Evolutionary conservation across 1,284 basidiomycete species (phyloP).

Genomic region (Tremellales sp.): DNA sequence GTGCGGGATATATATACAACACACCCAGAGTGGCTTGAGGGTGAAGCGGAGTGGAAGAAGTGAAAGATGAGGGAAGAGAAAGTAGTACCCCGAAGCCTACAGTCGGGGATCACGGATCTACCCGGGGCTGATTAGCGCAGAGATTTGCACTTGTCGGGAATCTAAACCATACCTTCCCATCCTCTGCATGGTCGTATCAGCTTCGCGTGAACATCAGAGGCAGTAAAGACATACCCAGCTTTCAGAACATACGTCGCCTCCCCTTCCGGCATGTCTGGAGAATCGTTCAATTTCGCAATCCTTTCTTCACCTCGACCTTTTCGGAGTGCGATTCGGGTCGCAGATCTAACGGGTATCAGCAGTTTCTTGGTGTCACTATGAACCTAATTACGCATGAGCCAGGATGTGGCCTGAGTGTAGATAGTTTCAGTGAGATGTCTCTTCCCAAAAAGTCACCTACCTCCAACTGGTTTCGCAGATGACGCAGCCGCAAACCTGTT

Average conservation of each 20-base stretch:
- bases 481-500: constrained; percentile 75
- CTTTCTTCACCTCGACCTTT: constrained; percentile 88
- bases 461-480: constrained; percentile 78
- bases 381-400: constrained; percentile 43
- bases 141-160: too few relatives aligned
- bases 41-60: too few relatives aligned
- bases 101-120: too few relatives aligned
- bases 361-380: background rate
- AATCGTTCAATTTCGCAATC: constrained; percentile 91
- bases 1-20: too few relatives aligned
- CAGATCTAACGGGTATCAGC: constrained; percentile 23
- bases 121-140: too few relatives aligned
- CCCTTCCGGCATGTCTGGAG: constrained; percentile 84
- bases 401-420: constrained; percentile 41
- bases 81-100: too few relatives aligned
- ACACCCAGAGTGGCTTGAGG: too few relatives aligned
- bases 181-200: too few relatives aligned
- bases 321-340: constrained; percentile 43
- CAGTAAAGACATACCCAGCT: constrained; percentile 45
- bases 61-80: too few relatives aligned
- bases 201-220: too few relatives aligned
- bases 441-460: constrained; percentile 46
- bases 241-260: constrained; percentile 82
- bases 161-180: too few relatives aligned
- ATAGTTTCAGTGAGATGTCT: background rate